Percentiles rank a stretch among this genome's conserved stretches.
Conservation (phyloP, 2,329 filamentous ascomycete genomes). For the Beauveria caledonica region DNA sequence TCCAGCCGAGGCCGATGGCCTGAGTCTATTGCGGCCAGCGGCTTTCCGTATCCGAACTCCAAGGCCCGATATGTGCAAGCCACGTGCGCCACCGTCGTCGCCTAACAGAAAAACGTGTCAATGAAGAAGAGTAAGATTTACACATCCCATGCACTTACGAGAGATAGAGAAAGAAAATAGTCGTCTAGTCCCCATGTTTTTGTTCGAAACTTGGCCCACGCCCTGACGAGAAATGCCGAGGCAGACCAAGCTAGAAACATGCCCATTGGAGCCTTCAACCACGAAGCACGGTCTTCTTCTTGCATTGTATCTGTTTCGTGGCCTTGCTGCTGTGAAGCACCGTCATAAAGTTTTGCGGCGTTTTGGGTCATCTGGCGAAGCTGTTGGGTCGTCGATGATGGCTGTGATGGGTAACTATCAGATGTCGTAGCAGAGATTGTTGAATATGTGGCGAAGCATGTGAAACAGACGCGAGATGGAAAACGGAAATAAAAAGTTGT, state of each 20-base stretch:
- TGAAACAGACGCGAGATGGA: too few relatives aligned
- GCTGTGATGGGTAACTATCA: background rate
- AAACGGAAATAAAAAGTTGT: too few relatives aligned
- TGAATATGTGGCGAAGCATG: too few relatives aligned
- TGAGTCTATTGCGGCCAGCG: background rate
- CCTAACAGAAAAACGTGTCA: background rate
- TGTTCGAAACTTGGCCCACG: conserved; percentile 13
- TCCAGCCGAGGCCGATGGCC: background rate
- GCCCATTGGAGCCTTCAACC: conserved; percentile 13
- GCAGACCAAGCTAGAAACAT: conserved; percentile 14
- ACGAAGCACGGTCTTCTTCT: conserved; percentile 11
- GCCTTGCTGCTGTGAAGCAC: background rate
- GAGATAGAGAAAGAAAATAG: conserved; percentile 4
- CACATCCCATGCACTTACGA: background rate
- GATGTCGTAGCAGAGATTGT: background rate
- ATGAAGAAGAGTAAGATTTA: too few relatives aligned
- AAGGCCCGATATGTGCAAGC: conserved; percentile 1
- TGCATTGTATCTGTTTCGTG: background rate
- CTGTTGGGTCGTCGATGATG: background rate
- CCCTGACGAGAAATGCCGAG: conserved; percentile 9
- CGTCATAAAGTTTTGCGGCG: background rate
- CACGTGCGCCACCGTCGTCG: background rate
- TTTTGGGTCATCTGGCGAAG: background rate
- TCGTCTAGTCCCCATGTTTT: conserved; percentile 14
- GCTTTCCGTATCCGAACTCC: conserved; percentile 3